Evolutionary conservation across 2,329 filamentous ascomycete species (phyloP), one percentile per base, ranked within the genome.

Genomic region (Cercospora citrullina): DNA sequence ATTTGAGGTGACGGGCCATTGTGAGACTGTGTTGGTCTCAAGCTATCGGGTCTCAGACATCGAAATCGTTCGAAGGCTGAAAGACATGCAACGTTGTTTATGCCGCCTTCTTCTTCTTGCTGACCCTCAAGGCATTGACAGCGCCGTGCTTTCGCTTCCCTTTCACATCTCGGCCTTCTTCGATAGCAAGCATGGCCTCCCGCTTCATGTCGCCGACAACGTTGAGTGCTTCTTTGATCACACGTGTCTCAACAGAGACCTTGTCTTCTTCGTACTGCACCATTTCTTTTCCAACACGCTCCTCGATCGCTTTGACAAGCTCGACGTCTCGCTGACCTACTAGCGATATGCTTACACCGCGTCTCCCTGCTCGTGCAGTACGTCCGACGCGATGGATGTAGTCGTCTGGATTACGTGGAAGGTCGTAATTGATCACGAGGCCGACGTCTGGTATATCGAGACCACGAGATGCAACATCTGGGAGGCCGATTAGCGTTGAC

Each of bases 351-450:
- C 91, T 89, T 72, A 93, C 90, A 75, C 95, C 95, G 63, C 85
- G 85, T 55, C 93, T 87, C 0, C 95, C 95, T 0, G 95, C 95
- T 86, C 95, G 90, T 3, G 95, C 95, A 12, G 95, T 99, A 81
- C 95, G 90, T 79, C 95, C 95, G 61, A 97, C 94, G 12, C 95
- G 89, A 82, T 99, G 95, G 72, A 99, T 95, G 79, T 99, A 99
- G 80, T 97, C 94, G 78, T 97, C 94, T 3, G 94, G 93, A 77
- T 97, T 93, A n/a, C 94, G 89, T 0, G 95, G 95, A 0, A 99
- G 88, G 77, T 99, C 95, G 80, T 94, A 99, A 81, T 99, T 98
- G 77, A 99, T 83, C 2, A 99, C 95, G 16, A 98, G 81, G 64
- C 87, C 90, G 6, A 98, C 94, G 73, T 93, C 91, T 1, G 94